Percentiles rank a stretch among this genome's conserved stretches.
Evolutionary conservation across 352 stramenopile genomes (phyloP).

Genomic region (Peronospora belbahrii): DNA sequence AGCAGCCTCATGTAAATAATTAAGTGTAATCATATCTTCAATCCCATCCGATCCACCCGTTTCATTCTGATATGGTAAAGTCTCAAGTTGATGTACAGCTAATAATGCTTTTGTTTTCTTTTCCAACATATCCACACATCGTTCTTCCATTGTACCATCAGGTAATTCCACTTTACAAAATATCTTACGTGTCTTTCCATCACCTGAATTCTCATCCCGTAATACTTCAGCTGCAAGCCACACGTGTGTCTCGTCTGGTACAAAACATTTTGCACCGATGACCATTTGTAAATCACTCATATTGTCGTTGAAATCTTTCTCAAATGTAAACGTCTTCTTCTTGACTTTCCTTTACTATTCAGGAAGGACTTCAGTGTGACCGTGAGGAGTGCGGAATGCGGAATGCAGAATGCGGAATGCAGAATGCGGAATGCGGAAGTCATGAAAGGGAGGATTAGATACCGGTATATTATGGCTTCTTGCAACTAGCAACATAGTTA

Average conservation of each 20-base stretch:
- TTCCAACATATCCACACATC: slow-evolving; percentile 58
- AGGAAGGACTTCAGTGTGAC: no score
- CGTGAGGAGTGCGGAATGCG: no score
- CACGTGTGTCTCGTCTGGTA: slow-evolving; percentile 78
- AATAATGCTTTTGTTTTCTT: slow-evolving; percentile 69
- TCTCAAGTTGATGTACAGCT: slow-evolving; percentile 63
- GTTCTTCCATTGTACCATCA: slow-evolving; percentile 40
- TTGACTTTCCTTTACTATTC: no score
- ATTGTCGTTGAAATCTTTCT: slow-evolving; percentile 7
- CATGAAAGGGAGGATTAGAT: slow-evolving; percentile 11
- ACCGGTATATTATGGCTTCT: slow-evolving; percentile 20
- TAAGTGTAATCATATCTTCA: slow-evolving; percentile 83
- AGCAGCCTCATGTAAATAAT: slow-evolving; percentile 87
- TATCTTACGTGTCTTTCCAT: slow-evolving; percentile 60
- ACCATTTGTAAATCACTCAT: slow-evolving; percentile 56
- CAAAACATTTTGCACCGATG: slow-evolving; percentile 74
- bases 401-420: neutral
- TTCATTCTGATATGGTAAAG: slow-evolving; percentile 83
- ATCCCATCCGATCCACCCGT: slow-evolving; percentile 54
- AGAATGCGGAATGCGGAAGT: slow-evolving; percentile 20
- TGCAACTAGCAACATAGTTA: slow-evolving; percentile 9
- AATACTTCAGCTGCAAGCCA: slow-evolving; percentile 76
- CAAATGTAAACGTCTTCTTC: neutral
- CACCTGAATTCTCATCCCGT: slow-evolving; percentile 52
- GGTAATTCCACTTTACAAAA: slow-evolving; percentile 53